Evolutionary conservation across 805 yeast species (phyloP).

Genomic region (Wickerhamomyces chambardii): DNA sequence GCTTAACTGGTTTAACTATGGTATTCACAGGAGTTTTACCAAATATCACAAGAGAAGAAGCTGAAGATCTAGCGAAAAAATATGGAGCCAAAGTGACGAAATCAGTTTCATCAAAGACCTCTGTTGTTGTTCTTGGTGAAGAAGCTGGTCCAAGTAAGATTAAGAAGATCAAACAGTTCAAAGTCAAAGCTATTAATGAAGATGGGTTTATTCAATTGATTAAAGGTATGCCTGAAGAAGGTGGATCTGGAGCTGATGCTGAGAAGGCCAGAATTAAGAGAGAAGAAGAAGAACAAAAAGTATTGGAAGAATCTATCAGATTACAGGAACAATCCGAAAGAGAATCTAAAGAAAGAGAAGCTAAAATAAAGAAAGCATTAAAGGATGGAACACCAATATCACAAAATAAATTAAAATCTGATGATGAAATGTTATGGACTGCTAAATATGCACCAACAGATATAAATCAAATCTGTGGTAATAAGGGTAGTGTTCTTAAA

Average conservation of each 20-base stretch:
- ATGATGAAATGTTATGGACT: slow-evolving; percentile 80
- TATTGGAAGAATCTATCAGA: slow-evolving; percentile 41
- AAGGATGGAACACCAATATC: slow-evolving; percentile 14
- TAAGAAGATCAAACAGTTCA: slow-evolving; percentile 61
- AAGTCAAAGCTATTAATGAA: slow-evolving; percentile 78
- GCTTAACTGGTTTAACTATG: slow-evolving; percentile 80
- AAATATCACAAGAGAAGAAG: slow-evolving; percentile 62
- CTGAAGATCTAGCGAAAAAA: slow-evolving; percentile 68
- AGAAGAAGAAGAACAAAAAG: slow-evolving; percentile 54
- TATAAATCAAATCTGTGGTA: slow-evolving; percentile 80
- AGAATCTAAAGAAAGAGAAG: slow-evolving; percentile 20
- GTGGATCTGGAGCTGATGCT: slow-evolving; percentile 82
- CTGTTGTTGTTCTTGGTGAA: slow-evolving; percentile 83
- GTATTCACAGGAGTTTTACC: slow-evolving; percentile 93
- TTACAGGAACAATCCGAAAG: slow-evolving; percentile 35
- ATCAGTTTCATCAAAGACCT: slow-evolving; percentile 77
- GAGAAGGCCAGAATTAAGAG: slow-evolving; percentile 61
- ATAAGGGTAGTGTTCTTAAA: slow-evolving; percentile 63
- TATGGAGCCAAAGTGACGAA: slow-evolving; percentile 91
- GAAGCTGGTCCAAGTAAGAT: slow-evolving; percentile 98
- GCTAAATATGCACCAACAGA: slow-evolving; percentile 82
- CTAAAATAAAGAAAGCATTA: slow-evolving; percentile 15
- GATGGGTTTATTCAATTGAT: slow-evolving; percentile 76
- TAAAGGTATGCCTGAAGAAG: slow-evolving; percentile 78
- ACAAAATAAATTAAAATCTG: slow-evolving; percentile 23